Conservation (phyloP, 441 rosid species). For the Sinapis alba region DNA sequence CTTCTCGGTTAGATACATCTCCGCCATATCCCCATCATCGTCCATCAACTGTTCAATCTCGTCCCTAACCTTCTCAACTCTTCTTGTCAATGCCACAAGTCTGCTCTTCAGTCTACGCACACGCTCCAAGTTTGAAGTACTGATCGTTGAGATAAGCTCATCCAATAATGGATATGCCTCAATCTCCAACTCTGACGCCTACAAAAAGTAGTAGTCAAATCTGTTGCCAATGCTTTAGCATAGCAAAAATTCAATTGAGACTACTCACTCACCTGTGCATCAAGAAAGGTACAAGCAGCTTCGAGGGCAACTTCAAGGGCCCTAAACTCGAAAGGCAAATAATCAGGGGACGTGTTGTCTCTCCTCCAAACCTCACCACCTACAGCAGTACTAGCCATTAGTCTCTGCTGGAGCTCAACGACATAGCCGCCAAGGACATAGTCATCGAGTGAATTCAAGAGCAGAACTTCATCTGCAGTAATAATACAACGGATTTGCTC, state of each 20-base stretch:
- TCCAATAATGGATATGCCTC: constrained; percentile 98
- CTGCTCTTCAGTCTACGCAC: constrained; percentile 95
- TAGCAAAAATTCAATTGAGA: not conserved
- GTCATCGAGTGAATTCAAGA: constrained; percentile 94
- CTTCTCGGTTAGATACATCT: constrained; percentile 98
- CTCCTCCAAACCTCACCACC: constrained; percentile 65
- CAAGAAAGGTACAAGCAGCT: constrained; percentile 97
- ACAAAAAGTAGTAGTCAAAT: constrained; percentile 29
- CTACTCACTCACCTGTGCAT: constrained; percentile 65
- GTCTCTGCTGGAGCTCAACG: constrained; percentile 88
- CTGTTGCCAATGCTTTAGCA: not conserved
- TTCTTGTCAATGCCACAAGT: constrained; percentile 91
- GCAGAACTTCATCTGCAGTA: constrained; percentile 94
- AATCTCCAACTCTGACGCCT: constrained; percentile 98
- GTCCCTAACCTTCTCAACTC: constrained; percentile 99
- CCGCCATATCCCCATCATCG: constrained; percentile 99
- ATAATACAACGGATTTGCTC: constrained; percentile 98
- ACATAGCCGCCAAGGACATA: constrained; percentile 94
- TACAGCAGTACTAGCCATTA: constrained; percentile 56
- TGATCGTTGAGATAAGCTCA: constrained; percentile 96
- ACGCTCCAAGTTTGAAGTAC: constrained; percentile 92
- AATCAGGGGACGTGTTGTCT: constrained; percentile 85
- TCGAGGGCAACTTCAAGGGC: constrained; percentile 97
- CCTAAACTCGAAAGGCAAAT: constrained; percentile 95
- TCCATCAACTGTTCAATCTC: constrained; percentile 99